Evolutionary conservation across 345 rosid genomes (phyloP).

Genomic region (Rubroshorea leprosula): DNA sequence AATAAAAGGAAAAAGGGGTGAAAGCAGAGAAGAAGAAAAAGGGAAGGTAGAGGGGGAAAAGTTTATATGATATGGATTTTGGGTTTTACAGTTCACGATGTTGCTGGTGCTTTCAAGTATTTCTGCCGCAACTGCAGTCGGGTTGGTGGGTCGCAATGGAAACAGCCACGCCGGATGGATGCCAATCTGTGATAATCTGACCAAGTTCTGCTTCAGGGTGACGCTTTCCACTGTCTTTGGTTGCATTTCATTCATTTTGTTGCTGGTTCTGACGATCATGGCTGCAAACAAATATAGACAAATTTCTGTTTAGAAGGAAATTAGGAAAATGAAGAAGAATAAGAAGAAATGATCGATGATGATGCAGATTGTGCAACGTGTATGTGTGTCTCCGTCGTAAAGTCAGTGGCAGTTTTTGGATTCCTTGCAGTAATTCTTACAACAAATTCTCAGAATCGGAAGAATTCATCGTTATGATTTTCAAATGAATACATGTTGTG

Average conservation of each 20-base stretch:
- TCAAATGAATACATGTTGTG: no score
- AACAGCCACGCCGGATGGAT: slow-evolving; percentile 59
- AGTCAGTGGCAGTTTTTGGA: not conserved
- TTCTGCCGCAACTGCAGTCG: slow-evolving; percentile 53
- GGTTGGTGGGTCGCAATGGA: slow-evolving; percentile 47
- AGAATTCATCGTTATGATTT: no score
- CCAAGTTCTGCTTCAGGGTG: slow-evolving; percentile 39
- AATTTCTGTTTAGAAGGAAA: slow-evolving; percentile 10
- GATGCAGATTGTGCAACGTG: not conserved
- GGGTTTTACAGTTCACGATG: slow-evolving; percentile 46
- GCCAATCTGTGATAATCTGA: slow-evolving; percentile 44
- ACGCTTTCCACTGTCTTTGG: slow-evolving; percentile 28
- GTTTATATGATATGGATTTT: no score
- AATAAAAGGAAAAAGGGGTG: no score
- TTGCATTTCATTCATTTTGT: slow-evolving; percentile 24
- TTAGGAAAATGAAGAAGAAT: not conserved
- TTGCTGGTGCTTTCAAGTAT: slow-evolving; percentile 38
- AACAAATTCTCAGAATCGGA: no score
- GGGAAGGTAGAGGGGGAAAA: no score
- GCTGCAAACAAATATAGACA: slow-evolving; percentile 45
- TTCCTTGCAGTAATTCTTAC: no score
- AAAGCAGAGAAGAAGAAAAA: no score
- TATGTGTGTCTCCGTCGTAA: not conserved
- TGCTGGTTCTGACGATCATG: slow-evolving; percentile 43
- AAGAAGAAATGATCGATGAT: not conserved